A percentile compares a stretch with the other conserved stretches of the same genome.
These are phyloP conservation scores for Lepidium aucheri DNA, from an alignment of 345 rosid genomes.

Conservation along the genomic window DNA sequence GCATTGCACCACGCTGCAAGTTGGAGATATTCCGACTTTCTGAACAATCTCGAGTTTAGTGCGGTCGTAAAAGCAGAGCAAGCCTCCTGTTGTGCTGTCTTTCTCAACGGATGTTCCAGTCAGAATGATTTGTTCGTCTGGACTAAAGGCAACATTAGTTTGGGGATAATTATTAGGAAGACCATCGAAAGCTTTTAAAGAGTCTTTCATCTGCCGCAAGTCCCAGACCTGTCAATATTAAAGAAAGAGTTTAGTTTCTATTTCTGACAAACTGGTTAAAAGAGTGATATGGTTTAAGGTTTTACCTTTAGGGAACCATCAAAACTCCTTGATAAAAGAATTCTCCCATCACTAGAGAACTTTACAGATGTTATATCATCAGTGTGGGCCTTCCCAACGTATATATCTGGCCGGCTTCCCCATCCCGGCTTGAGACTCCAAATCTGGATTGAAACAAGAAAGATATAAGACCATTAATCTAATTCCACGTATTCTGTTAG, in stretches of 20 bases:
- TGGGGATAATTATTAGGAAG: conserved; percentile 89
- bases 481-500: not conserved
- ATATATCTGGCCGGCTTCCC: conserved; percentile 95
- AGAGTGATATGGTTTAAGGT: not conserved
- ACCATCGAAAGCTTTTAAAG: conserved; percentile 75
- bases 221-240: conserved; percentile 73
- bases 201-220: conserved; percentile 66
- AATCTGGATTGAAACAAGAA: conserved; percentile 37
- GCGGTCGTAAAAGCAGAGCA: conserved; percentile 80
- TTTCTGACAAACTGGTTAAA: conserved; percentile 1
- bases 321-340: conserved; percentile 76
- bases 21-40: conserved; percentile 78
- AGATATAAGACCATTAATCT: not conserved
- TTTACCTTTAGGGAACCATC: conserved; percentile 86
- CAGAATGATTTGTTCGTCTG: conserved; percentile 75
- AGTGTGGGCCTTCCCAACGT: conserved; percentile 71
- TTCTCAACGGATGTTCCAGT: conserved; percentile 95
- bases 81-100: conserved; percentile 75
- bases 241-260: conserved; percentile 7
- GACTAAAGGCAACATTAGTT: conserved; percentile 89
- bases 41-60: conserved; percentile 84
- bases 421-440: conserved; percentile 98
- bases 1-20: conserved; percentile 86
- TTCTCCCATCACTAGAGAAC: conserved; percentile 80
- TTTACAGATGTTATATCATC: conserved; percentile 87